Conservation (phyloP, 768 basidiomycete species). For the Pulveroboletus frians region DNA sequence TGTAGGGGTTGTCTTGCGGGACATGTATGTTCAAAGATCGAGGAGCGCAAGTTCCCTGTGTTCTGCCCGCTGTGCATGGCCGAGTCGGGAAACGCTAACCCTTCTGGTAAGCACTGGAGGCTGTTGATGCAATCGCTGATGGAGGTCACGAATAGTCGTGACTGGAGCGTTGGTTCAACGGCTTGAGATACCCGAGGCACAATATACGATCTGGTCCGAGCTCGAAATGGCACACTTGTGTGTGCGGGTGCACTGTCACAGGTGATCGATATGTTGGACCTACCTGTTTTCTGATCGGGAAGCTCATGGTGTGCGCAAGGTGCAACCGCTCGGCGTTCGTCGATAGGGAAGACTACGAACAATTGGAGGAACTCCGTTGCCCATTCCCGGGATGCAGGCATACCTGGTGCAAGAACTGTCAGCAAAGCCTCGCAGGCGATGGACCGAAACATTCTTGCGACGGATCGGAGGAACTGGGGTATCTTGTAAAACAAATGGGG, state of each 20-base stretch:
- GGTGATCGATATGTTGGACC: conserved; percentile 28
- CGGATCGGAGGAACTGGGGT: conserved; percentile 47
- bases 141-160: conserved; percentile 31
- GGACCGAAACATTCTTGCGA: conserved; percentile 51
- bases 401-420: conserved; percentile 59
- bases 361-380: conserved; percentile 40
- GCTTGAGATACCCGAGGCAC: conserved; percentile 40
- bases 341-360: conserved; percentile 44
- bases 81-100: conserved; percentile 25
- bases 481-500: conserved; percentile 45
- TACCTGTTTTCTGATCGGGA: neutral
- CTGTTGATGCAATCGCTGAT: neutral
- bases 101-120: conserved; percentile 28
- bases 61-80: conserved; percentile 53
- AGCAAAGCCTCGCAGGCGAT: conserved; percentile 30
- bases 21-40: conserved; percentile 43
- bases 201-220: conserved; percentile 39
- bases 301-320: conserved; percentile 29
- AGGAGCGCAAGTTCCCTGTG: conserved; percentile 51
- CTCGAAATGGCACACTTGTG: conserved; percentile 41
- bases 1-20: conserved; percentile 48
- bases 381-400: conserved; percentile 44
- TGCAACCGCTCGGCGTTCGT: conserved; percentile 47
- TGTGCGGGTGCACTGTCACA: conserved; percentile 43
- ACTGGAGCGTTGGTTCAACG: conserved; percentile 32